phyloP scores from a whole-genome alignment of 768 basidiomycete species.

The Hygrocybe punicea region DNA sequence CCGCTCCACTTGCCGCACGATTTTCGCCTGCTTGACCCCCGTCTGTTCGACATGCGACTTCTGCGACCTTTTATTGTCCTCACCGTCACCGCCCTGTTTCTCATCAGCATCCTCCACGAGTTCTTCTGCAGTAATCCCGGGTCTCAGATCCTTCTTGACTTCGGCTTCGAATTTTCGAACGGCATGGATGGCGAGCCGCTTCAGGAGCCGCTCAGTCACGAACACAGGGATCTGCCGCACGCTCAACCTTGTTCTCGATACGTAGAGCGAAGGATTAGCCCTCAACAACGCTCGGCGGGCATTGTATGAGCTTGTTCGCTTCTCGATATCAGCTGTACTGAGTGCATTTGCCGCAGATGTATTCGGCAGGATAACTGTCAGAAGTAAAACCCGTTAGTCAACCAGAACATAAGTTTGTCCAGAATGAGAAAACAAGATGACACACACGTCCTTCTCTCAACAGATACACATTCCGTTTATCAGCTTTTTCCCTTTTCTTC shows the following conservation, averaged over 20 bases:
- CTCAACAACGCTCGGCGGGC: slow-evolving; percentile 79
- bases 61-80: slow-evolving; percentile 21
- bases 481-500: slow-evolving; percentile 78
- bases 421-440: neutral
- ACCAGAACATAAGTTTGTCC: neutral
- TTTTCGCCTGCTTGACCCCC: slow-evolving; percentile 84
- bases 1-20: slow-evolving; percentile 86
- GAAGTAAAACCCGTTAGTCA: slow-evolving; percentile 5
- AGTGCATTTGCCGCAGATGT: slow-evolving; percentile 74
- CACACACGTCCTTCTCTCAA: slow-evolving; percentile 89
- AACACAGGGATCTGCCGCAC: slow-evolving; percentile 90
- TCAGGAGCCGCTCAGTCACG: slow-evolving; percentile 85
- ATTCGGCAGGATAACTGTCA: slow-evolving; percentile 83
- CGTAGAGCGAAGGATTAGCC: slow-evolving; percentile 89
- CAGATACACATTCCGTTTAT: slow-evolving; percentile 94
- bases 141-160: slow-evolving; percentile 57
- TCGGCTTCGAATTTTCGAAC: slow-evolving; percentile 76
- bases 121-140: slow-evolving; percentile 71
- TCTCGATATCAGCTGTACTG: slow-evolving; percentile 73
- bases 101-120: slow-evolving; percentile 43
- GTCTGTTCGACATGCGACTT: slow-evolving; percentile 25
- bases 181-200: slow-evolving; percentile 81
- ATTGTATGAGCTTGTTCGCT: slow-evolving; percentile 80
- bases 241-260: slow-evolving; percentile 91
- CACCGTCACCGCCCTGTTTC: slow-evolving; percentile 24